These are phyloP conservation scores for Lunularia cruciata DNA, from an alignment of 225 moss, liverwort and hornwort species.

Conservation along the genomic window DNA sequence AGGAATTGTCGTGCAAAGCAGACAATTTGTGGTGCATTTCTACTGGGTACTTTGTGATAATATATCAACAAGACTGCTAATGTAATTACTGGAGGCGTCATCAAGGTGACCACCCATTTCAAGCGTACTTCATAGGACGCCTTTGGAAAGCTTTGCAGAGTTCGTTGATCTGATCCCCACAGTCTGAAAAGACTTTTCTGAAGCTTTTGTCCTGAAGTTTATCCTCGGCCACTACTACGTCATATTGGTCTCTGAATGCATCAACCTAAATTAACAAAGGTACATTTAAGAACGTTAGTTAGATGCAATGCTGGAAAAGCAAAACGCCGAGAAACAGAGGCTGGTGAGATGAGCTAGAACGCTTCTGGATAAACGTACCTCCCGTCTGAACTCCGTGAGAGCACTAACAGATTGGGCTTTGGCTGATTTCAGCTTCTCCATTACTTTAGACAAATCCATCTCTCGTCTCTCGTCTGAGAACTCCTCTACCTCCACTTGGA, in stretches of 20 bases:
- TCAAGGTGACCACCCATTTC: background rate
- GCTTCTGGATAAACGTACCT: slow-evolving; percentile 56
- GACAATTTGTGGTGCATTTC: too few relatives aligned
- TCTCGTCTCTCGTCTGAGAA: slow-evolving; percentile 63
- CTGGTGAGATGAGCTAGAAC: too few relatives aligned
- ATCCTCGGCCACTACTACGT: slow-evolving; percentile 55
- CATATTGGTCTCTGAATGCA: slow-evolving; percentile 55
- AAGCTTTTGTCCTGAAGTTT: slow-evolving; percentile 66
- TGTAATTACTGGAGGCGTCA: too few relatives aligned
- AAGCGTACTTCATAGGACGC: slow-evolving; percentile 58
- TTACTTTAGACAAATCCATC: slow-evolving; percentile 52
- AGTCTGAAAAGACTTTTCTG: slow-evolving; percentile 66
- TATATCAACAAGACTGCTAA: too few relatives aligned
- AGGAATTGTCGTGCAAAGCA: too few relatives aligned
- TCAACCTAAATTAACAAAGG: slow-evolving; percentile 60
- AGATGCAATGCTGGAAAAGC: background rate
- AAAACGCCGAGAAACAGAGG: background rate
- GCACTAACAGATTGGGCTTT: slow-evolving; percentile 67
- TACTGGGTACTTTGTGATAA: too few relatives aligned
- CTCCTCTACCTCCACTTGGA: slow-evolving; percentile 69
- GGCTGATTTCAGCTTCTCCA: slow-evolving; percentile 58
- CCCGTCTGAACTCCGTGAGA: slow-evolving; percentile 63
- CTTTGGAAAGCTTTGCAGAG: slow-evolving; percentile 71
- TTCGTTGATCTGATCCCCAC: slow-evolving; percentile 69
- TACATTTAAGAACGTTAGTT: background rate